phyloP scores from a whole-genome alignment of 352 stramenopile species.

The Phytophthora pini region DNA sequence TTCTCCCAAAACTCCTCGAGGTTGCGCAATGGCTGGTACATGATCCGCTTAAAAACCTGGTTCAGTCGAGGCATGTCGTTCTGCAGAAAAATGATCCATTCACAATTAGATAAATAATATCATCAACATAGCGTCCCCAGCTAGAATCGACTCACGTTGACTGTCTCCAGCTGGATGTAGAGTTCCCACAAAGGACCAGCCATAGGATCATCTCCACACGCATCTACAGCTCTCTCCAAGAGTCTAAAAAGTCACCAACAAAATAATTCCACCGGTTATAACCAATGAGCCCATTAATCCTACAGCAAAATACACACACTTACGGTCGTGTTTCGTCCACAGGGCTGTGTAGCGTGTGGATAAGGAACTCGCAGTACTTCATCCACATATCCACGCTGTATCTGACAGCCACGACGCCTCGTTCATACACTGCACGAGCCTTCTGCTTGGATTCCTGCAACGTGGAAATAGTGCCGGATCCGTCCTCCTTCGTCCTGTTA shows the following conservation, averaged over 20 bases:
- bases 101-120: background rate
- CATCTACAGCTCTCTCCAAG: slow-evolving; percentile 59
- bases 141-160: slow-evolving; percentile 54
- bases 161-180: slow-evolving; percentile 82
- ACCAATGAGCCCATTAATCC: background rate
- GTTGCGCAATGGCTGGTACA: slow-evolving; percentile 75
- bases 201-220: slow-evolving; percentile 69
- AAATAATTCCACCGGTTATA: background rate
- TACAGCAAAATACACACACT: slow-evolving; percentile 6
- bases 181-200: slow-evolving; percentile 79
- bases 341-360: slow-evolving; percentile 59
- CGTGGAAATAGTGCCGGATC: slow-evolving; percentile 42
- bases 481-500: slow-evolving; percentile 49
- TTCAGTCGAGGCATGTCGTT: slow-evolving; percentile 86
- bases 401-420: slow-evolving; percentile 63
- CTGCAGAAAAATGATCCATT: slow-evolving; percentile 32
- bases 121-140: background rate
- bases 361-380: slow-evolving; percentile 85
- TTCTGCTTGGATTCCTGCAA: slow-evolving; percentile 50
- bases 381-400: slow-evolving; percentile 88
- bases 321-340: slow-evolving; percentile 73
- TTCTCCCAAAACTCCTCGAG: slow-evolving; percentile 88
- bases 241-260: slow-evolving; percentile 35
- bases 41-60: slow-evolving; percentile 82
- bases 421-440: slow-evolving; percentile 70